Percentiles rank a stretch among this genome's conserved stretches.
Evolutionary conservation across 2,329 filamentous ascomycete species (phyloP).

Genomic region (Erysiphe pisi): DNA sequence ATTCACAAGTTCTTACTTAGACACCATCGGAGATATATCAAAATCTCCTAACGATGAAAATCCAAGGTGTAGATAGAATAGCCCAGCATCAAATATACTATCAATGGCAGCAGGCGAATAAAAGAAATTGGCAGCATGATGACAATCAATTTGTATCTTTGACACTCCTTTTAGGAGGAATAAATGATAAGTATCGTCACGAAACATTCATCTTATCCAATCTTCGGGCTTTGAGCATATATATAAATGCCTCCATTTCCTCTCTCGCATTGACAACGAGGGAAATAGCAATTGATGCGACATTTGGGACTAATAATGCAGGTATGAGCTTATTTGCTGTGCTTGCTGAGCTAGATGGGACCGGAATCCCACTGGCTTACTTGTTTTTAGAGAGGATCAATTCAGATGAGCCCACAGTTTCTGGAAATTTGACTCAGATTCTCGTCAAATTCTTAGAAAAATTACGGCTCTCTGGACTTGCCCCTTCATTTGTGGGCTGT

Average conservation of each 20-base stretch:
- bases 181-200: not conserved
- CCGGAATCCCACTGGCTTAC: too few species aligned
- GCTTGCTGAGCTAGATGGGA: too few species aligned
- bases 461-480: too few species aligned
- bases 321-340: too few species aligned
- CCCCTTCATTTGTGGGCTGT: too few species aligned
- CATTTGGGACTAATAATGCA: too few species aligned
- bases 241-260: not conserved
- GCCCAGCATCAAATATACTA: not conserved
- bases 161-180: not conserved
- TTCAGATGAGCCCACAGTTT: too few species aligned
- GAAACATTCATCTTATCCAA: not conserved
- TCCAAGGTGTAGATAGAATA: not conserved
- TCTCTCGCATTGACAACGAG: not conserved
- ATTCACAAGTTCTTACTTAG: not conserved
- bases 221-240: not conserved
- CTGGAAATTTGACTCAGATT: too few species aligned
- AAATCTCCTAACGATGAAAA: not conserved
- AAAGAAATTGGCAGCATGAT: not conserved
- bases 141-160: not conserved
- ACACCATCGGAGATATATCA: not conserved
- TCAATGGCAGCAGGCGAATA: not conserved
- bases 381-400: too few species aligned
- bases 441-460: too few species aligned
- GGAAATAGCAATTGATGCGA: not conserved